Base-by-base conservation (phyloP, 1,284 basidiomycete genomes). In the Apiotrichum siamense region DNA sequence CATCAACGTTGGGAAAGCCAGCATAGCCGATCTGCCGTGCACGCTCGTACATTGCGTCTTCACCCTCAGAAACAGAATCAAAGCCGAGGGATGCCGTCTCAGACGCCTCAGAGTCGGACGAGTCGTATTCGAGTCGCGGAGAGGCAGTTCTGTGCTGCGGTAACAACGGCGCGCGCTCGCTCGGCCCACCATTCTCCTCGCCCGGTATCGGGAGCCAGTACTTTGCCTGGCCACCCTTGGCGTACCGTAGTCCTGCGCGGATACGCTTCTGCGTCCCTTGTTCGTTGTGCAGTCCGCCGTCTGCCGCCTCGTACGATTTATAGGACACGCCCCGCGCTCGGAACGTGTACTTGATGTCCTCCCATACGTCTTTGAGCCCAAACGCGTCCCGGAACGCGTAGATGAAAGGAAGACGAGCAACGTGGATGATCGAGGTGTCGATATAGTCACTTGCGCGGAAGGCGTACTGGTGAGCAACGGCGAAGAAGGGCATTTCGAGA, bases 401-500 rank as follows among this genome's bases (percentile, higher is more conserved):
- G 44, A 78, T 81, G 71, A 94, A 81, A 0, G 87, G 87, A 79
- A 97, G 85, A 21, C 92, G 84, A 2, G 89, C 92, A 24, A 86
- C 85, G 66, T 84, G 87, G 15, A 80, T 77, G 24, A 82, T 73
- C 5, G 78, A 73, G 1, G 79, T 73, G 64, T 88, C 84, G 60
- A 88, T 81, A 67, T 88, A 96, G 70, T 97, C 92, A 44, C 79
- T 84, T 61, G 72, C 73, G 65, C 68, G 73, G 58, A 67, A 72
- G 15, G 67, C 69, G 45, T 69, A 72, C 70, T 73, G 66, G 53
- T 98, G 96, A 2, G 89, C 87, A 42, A 97, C 78, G 0, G 96
- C 93, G 67, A 99, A 99, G 53, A 97, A 75, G 0, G 94, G 93
- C 94, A 99, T 97, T 75, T 99, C 94, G 52, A 96, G 78, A 74